Evolutionary conservation across 2,329 filamentous ascomycete genomes (phyloP), one percentile per base, ranked within the genome.

Genomic region (Penicillium psychrosexuale): DNA sequence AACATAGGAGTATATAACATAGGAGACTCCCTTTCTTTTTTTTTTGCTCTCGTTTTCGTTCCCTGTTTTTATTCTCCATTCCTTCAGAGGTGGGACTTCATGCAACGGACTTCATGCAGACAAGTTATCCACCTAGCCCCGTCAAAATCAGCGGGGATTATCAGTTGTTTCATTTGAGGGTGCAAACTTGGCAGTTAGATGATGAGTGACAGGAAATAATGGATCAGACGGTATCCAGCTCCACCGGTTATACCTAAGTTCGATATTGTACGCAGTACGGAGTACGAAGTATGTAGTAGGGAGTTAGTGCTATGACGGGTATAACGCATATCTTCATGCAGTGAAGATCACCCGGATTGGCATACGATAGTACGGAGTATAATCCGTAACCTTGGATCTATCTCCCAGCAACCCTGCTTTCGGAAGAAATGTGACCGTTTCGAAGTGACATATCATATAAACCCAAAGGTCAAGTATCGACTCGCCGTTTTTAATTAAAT

Each of bases 401-500:
- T 50, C 28, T 3, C 19, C 17, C 6, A 28, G 13, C 24, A 28
- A 22, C 33, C 24, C 17, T 42, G 19, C 27, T 15, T 12, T 40
- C 2, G 36, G 15, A 30, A 11, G 12, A 13, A 24, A 40, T 33
- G 8, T 27, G 17, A 34, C 30, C 13, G 17, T 33, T 5, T 33
- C 15, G 3, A 13, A 19, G 27, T 39, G 50, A 52, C 12, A 49
- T 15, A 28, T 53, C 44, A 49, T 42, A 53, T 49, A 36, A 15
- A 17, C 27, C 28, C 24, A 13, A 44, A 9, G 36, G 13, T 27
- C 2, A 22, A 36, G 17, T n/a, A 30, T 48, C 37, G 6, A 40
- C 30, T 36, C 12, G 30, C 44, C 44, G 51, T 53, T 53, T 36
- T 48, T 42, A 47, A 39, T 47, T 34, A 47, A 37, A 22, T 19